Evolutionary conservation across 2,329 filamentous ascomycete genomes (phyloP), one percentile per base, ranked within the genome.

Genomic region (Penicillium freii): DNA sequence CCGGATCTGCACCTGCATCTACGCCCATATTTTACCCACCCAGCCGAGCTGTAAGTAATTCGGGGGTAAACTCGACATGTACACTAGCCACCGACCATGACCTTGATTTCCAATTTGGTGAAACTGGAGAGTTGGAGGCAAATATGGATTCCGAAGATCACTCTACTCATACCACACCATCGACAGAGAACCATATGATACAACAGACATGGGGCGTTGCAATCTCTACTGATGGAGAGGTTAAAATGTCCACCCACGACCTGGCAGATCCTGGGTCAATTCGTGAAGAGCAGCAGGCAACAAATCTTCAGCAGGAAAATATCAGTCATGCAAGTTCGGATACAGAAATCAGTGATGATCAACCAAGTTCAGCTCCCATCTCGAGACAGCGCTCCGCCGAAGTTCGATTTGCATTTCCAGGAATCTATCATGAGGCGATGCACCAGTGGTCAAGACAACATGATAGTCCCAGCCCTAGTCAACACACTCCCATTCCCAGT

Each of bases 381-480:
- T 54, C 58, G 7, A 51, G 53, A 21, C 38, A 54, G 23, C 42
- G 46, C 27, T 63, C 64, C 25, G 57, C 50, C 6, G 57, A 62
- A 25, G 60, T 63, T 15, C 39, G 31, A 25, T 51, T 66, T 46
- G 63, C 62, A 11, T 66, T 66, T 25, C 64, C 64, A 9, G 63
- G 60, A 27, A 10, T 65, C 0, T 62, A 65, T 21, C 62, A 59
- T 13, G 63, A 59, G 19, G 36, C 63, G 15, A 31, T 65, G 1
- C 54, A 62, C 17, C 63, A 66, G 31, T 66, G 63, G 60, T 25
- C 27, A 4, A 54, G 48, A 33, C 51, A 53, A 34, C 17, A 19
- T 34, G 29, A 15, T 36, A 44, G 19, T n/a, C 25, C 25, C 5
- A 21, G 8, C 29, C 39, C 17, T 6, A 45, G 11, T 23, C 39